Evolutionary conservation across 2,329 filamentous ascomycete genomes (phyloP), one percentile per base, ranked within the genome.

Genomic region (Aspergillus pseudoterreus): DNA sequence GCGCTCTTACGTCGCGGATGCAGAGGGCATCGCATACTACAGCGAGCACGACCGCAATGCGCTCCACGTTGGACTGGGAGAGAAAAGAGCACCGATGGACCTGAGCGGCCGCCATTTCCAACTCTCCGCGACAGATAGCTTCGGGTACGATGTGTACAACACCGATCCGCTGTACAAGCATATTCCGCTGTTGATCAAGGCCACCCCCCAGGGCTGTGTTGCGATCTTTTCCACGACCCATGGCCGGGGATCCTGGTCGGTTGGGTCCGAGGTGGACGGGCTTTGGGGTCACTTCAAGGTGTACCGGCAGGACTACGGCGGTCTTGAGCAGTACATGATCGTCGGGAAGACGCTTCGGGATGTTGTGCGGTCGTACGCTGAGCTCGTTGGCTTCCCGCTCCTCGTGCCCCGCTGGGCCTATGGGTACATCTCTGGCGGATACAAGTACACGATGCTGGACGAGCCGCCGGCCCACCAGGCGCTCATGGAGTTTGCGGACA

Each of bases 161-260:
- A 86, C 85, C 2, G 86, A 90, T 64, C 86, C 86, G 0, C 74
- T 89, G 49, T 90, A 90, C 72, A 90, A 90, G 70, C 84, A 89
- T 60, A 87, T 89, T 36, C 87, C 87, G 0, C 76, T 90, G 0
- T 73, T 90, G 24, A 85, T 90, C 68, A 87, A 87, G 50, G 82
- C 81, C 0, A 85, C 82, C 0, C 80, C 83, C 0, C 63, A 79
- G 2, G 86, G 85, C 0, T 86, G 82, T 46, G 78, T 89, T 0
- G 86, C 78, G 0, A 78, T 85, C 15, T 87, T 90, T 65, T 88
- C 86, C 0, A 85, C 84, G 0, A 82, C 80, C 2, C 83, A 89
- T 61, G 75, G 79, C 0, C 73, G 86, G 47, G 85, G 84, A 0
- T 78, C 78, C 14, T 89, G 84, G 73, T 81, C 80, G 8, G 75